Evolutionary conservation across 306 rosid species (phyloP), one percentile per base, ranked within the genome.

Genomic region (Vigna nakashimae): DNA sequence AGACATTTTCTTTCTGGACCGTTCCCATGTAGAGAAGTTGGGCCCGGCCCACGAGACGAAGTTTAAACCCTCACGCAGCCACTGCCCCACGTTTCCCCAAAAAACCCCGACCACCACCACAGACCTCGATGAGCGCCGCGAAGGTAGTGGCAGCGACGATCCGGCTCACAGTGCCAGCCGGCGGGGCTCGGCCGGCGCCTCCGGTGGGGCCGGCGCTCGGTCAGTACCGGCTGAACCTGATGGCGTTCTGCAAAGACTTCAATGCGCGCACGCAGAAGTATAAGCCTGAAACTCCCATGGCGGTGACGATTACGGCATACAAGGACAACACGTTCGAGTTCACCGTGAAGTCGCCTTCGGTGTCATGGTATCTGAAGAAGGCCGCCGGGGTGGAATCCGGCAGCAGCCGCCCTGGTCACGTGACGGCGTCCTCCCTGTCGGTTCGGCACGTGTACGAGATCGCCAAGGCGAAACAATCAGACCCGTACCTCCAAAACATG

Each of bases 241-340:
- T 89, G 98, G 96, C 98, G 4, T 92, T 95, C 88, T 89, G 97
- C 85, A 95, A 95, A 75, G 97, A 92, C 82, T 95, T 92, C 90
- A 90, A 92, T 55, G 98, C 98, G 7, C 80, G 93, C 1, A 95
- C 96, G 0, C 98, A 95, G 34, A 89, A 88, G 86, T 91, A 82
- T 91, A 92, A 95, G 36, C 66, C 93, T 0, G 93, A 89, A 34
- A 87, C 93, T 0, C 98, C 97, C 32, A 92, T 92, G 92, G 88
- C 98, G 1, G 98, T 95, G 15, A 86, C 88, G 20, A 91, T 92
- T 59, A 95, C 91, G 7, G 93, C 97, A 46, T 95, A 67, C 89
- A 95, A 89, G 80, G 98, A 95, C 87, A 92, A 89, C 84, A 91
- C 98, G 12, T 92, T 91, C 43, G 97, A 92, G 80, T 91, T 92